phyloP scores from a whole-genome alignment of 2,329 filamentous ascomycete genomes.

The Xylaria sp. region DNA sequence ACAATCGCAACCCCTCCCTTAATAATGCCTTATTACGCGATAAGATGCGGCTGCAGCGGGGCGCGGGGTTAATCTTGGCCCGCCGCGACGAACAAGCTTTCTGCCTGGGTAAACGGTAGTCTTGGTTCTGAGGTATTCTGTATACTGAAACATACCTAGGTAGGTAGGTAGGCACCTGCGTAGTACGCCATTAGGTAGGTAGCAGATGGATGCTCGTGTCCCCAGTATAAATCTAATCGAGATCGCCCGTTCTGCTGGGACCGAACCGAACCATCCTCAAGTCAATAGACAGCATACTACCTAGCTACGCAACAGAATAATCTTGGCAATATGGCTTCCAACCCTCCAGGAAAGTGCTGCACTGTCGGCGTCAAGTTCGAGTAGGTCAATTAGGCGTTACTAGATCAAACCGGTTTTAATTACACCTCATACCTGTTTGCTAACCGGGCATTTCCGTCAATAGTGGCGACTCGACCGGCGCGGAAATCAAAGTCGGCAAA shows the following conservation, averaged over 20 bases:
- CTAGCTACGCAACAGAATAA: neutral
- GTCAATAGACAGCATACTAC: neutral
- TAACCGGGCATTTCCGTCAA: conserved; percentile 10
- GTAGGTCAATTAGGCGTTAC: conserved; percentile 53
- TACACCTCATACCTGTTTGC: neutral
- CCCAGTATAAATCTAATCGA: conserved; percentile 12
- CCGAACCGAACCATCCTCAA: neutral
- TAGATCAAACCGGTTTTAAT: neutral
- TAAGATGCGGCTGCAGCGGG: neutral
- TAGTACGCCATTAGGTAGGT: neutral
- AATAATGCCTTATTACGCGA: neutral
- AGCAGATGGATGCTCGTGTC: neutral
- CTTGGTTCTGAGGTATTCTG: neutral
- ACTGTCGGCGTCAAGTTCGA: conserved; percentile 63
- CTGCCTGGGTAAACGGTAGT: neutral
- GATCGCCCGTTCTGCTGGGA: neutral
- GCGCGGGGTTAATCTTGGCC: conserved; percentile 3
- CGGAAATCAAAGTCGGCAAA: conserved; percentile 58
- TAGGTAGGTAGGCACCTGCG: neutral
- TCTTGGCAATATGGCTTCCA: conserved; percentile 61
- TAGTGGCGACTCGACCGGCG: conserved; percentile 62
- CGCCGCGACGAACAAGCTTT: neutral
- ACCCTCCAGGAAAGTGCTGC: conserved; percentile 65
- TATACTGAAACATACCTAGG: neutral
- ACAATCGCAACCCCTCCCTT: conserved; percentile 6